phyloP scores from a whole-genome alignment of 768 basidiomycete species.

The Myochromella boudieri region DNA sequence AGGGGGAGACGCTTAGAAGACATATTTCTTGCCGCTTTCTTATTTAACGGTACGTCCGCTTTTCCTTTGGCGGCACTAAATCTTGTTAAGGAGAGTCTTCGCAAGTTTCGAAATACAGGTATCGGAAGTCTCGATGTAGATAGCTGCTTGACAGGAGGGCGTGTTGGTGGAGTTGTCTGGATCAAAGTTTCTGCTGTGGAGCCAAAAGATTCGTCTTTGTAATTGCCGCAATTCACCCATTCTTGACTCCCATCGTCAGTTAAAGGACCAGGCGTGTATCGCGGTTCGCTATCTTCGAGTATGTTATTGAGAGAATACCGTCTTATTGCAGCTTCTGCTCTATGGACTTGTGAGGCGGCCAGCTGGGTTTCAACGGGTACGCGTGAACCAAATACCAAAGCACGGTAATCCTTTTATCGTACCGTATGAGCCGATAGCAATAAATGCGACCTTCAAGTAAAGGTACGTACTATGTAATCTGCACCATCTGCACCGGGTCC shows the following conservation, averaged over 20 bases:
- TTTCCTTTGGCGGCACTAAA: neutral
- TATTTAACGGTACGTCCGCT: neutral
- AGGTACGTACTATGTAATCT: too few relatives aligned
- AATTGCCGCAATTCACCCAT: conserved; percentile 9
- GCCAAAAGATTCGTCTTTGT: conserved; percentile 9
- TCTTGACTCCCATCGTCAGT: conserved; percentile 6
- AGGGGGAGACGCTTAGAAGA: conserved; percentile 12
- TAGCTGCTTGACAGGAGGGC: neutral
- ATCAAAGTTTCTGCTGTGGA: conserved; percentile 5
- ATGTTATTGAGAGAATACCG: conserved; percentile 8
- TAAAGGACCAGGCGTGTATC: conserved; percentile 1
- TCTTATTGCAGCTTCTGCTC: too few relatives aligned
- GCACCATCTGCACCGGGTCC: too few relatives aligned
- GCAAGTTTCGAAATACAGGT: conserved; percentile 21
- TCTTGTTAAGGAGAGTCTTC: conserved; percentile 17
- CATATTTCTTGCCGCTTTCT: neutral
- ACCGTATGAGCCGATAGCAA: too few relatives aligned
- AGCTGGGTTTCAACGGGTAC: too few relatives aligned
- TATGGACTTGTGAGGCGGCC: too few relatives aligned
- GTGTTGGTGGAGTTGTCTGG: neutral
- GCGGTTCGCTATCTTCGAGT: conserved; percentile 8
- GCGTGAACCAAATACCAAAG: too few relatives aligned
- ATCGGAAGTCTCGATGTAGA: conserved; percentile 22
- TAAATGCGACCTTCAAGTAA: too few relatives aligned
- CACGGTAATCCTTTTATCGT: too few relatives aligned